phyloP scores from a whole-genome alignment of 345 rosid species.

The Bruguiera sexangula region DNA sequence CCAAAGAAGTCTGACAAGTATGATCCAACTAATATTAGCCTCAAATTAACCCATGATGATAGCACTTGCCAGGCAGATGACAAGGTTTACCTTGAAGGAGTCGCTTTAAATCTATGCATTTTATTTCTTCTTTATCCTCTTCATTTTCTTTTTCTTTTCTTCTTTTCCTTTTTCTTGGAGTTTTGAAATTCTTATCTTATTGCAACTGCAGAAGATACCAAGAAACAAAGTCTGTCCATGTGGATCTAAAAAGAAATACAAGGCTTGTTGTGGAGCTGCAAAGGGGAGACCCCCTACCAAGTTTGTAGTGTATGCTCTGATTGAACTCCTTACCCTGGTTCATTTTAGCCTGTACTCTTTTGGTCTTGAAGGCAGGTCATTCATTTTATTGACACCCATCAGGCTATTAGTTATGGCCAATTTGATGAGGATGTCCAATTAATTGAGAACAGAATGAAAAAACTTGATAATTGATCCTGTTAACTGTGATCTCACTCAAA shows the following conservation, averaged over 20 bases:
- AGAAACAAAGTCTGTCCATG: slow-evolving; percentile 75
- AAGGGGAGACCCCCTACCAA: slow-evolving; percentile 50
- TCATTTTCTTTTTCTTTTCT: background rate
- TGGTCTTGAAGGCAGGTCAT: background rate
- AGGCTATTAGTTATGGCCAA: background rate
- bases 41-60: slow-evolving; percentile 27
- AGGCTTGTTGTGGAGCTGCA: slow-evolving; percentile 83
- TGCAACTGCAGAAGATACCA: slow-evolving; percentile 49
- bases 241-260: slow-evolving; percentile 89
- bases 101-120: background rate
- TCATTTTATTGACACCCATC: background rate
- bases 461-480: background rate
- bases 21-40: slow-evolving; percentile 31
- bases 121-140: background rate
- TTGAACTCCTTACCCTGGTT: slow-evolving; percentile 14
- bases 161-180: background rate
- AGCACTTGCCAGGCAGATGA: slow-evolving; percentile 41
- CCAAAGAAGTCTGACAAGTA: slow-evolving; percentile 23
- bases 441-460: background rate
- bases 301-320: slow-evolving; percentile 44
- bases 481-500: background rate
- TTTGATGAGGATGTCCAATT: too few species aligned
- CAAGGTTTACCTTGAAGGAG: slow-evolving; percentile 41
- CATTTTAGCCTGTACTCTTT: slow-evolving; percentile 11
- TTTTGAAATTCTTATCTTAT: background rate